Evolutionary conservation across 768 basidiomycete genomes (phyloP).

Genomic region (Hydnum rufescens): DNA sequence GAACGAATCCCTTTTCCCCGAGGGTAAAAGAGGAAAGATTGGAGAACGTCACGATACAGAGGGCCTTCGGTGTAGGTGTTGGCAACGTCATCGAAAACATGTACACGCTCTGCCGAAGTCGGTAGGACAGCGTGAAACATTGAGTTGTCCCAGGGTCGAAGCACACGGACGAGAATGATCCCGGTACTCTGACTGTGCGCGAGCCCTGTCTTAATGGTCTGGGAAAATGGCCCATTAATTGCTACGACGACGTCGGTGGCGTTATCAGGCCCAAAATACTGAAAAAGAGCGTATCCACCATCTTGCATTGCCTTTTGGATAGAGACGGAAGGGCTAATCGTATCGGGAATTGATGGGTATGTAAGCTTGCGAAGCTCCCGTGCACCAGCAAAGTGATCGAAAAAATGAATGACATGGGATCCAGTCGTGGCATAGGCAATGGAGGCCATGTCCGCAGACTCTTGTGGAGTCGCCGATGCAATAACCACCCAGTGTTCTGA

Average conservation of each 20-base stretch:
- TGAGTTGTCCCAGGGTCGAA: constrained; percentile 62
- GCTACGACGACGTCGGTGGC: constrained; percentile 50
- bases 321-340: constrained; percentile 10
- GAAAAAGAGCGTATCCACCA: constrained; percentile 56
- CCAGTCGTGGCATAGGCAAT: constrained; percentile 50
- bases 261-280: constrained; percentile 44
- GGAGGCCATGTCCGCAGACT: constrained; percentile 55
- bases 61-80: constrained; percentile 37
- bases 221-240: constrained; percentile 60
- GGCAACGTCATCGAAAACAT: constrained; percentile 67
- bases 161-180: constrained; percentile 52
- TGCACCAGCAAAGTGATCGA: constrained; percentile 65
- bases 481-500: constrained; percentile 50
- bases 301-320: constrained; percentile 31
- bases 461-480: constrained; percentile 68
- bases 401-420: constrained; percentile 68
- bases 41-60: constrained; percentile 53
- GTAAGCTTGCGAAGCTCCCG: constrained; percentile 53
- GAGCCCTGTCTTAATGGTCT: constrained; percentile 35
- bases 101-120: constrained; percentile 31
- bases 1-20: too few species aligned
- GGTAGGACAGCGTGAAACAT: constrained; percentile 45
- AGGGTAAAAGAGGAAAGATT: not conserved
- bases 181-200: constrained; percentile 31
- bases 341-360: constrained; percentile 19